Conservation (phyloP, 768 basidiomycete genomes). For the Tephrocybe sp. region DNA sequence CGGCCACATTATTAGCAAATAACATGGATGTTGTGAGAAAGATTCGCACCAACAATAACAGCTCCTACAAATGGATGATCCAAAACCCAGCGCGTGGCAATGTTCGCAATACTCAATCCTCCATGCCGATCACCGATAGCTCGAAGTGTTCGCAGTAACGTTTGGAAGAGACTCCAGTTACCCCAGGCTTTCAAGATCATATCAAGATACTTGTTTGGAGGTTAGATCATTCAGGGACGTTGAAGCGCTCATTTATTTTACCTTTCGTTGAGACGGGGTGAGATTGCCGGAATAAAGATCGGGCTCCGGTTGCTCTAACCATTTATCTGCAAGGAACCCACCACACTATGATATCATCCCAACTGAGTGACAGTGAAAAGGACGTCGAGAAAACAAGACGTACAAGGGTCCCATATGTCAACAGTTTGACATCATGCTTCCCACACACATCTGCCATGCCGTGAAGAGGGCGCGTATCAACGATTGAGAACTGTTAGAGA, state of each 20-base stretch:
- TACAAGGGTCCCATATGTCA: slow-evolving; percentile 83
- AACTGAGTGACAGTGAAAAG: slow-evolving; percentile 3
- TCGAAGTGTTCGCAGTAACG: slow-evolving; percentile 55
- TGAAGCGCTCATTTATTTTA: slow-evolving; percentile 18
- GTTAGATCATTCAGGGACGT: slow-evolving; percentile 6
- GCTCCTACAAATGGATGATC: slow-evolving; percentile 78
- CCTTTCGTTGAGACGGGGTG: slow-evolving; percentile 85
- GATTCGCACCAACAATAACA: slow-evolving; percentile 66
- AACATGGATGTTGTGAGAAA: slow-evolving; percentile 1
- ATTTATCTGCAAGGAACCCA: slow-evolving; percentile 76
- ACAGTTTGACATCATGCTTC: slow-evolving; percentile 66
- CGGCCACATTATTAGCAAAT: not conserved
- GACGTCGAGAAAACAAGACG: slow-evolving; percentile 20
- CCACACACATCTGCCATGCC: slow-evolving; percentile 77
- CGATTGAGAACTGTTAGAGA: slow-evolving; percentile 67
- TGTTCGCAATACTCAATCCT: slow-evolving; percentile 67
- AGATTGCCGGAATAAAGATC: slow-evolving; percentile 65
- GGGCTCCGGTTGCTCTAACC: slow-evolving; percentile 66
- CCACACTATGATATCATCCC: slow-evolving; percentile 57
- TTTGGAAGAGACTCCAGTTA: slow-evolving; percentile 72
- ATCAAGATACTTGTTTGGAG: slow-evolving; percentile 64
- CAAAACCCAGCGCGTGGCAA: slow-evolving; percentile 81
- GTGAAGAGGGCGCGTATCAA: slow-evolving; percentile 75
- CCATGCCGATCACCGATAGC: slow-evolving; percentile 66
- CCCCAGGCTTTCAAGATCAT: slow-evolving; percentile 82